phyloP scores from a whole-genome alignment of 352 stramenopile genomes.

The Lagenidium giganteum region DNA sequence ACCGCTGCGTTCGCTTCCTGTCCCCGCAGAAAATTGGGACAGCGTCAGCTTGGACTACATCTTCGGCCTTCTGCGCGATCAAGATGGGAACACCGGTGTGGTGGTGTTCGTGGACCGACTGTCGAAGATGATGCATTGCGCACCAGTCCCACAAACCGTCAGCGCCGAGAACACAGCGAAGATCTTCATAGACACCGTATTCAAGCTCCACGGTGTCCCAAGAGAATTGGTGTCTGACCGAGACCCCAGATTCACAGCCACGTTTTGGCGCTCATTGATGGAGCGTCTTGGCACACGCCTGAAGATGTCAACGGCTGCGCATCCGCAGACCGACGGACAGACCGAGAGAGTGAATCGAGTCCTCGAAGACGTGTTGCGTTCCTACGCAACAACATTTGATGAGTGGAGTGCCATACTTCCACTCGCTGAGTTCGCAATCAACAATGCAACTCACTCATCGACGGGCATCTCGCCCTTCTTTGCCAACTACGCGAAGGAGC shows the following conservation, averaged over 20 bases:
- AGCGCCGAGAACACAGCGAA: no score
- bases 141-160: neutral
- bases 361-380: slow-evolving; percentile 8
- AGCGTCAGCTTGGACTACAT: slow-evolving; percentile 21
- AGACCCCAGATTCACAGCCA: neutral
- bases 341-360: slow-evolving; percentile 8
- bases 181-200: neutral
- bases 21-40: slow-evolving; percentile 7
- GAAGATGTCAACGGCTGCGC: neutral
- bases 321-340: neutral
- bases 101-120: slow-evolving; percentile 19
- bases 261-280: neutral
- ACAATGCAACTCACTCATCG: slow-evolving; percentile 19
- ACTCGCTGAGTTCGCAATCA: slow-evolving; percentile 24
- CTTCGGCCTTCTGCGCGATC: slow-evolving; percentile 8
- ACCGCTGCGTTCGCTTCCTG: slow-evolving; percentile 3
- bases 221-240: neutral
- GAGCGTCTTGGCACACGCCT: neutral
- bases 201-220: neutral
- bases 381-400: slow-evolving; percentile 8
- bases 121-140: slow-evolving; percentile 20
- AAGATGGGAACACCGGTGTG: neutral
- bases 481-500: no score
- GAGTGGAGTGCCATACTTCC: slow-evolving; percentile 10
- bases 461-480: slow-evolving; percentile 16